Evolutionary conservation across 306 rosid species (phyloP), one percentile per base, ranked within the genome.

Genomic region (Ochetophila trinervis): DNA sequence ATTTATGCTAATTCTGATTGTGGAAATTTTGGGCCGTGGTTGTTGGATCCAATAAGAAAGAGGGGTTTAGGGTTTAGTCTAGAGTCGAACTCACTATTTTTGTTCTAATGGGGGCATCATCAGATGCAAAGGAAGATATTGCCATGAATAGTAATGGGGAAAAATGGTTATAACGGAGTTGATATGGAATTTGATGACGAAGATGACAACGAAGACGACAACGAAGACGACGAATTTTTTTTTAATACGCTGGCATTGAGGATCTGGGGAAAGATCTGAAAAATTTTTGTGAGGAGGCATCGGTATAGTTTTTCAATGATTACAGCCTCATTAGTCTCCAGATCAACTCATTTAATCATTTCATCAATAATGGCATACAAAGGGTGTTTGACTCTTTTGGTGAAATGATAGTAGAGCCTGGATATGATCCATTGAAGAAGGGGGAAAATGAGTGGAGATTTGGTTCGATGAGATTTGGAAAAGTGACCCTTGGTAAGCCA

Each of bases 251-350:
- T 52, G 62, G 45, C n/a, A 53, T 87, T 2, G 67, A 67, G 6
- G 95, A 81, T 1, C 9, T 90, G 1, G 87, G 83, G 11, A 78
- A 74, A 47, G 68, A 21, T 24, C 66, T 89, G 2, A 73, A 60
- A 0, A 35, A 62, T 1, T 78, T 84, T 54, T 84, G 91, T 63
- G 78, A 74, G 79, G 82, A 84, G 45, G 85, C 91, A 1, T 69
- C 98, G 0, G 53, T 51, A 13, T 6, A 80, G 23, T 93, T 89
- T 76, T 90, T 93, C 65, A 56, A 78, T 0, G 74, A 86, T 63
- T 72, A 87, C 60, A 94, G 97, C 47, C 81, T 93, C 16, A 86
- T 93, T 62, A 90, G 97, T 73, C 98, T 89, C 74, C 98, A 93
- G 44, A 80, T 93, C 7, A 86, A 87, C 59, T 93, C 97, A 3